Evolutionary conservation across 371 early-diverging fungal species (phyloP).

Genomic region (Lichtheimia corymbifera): DNA sequence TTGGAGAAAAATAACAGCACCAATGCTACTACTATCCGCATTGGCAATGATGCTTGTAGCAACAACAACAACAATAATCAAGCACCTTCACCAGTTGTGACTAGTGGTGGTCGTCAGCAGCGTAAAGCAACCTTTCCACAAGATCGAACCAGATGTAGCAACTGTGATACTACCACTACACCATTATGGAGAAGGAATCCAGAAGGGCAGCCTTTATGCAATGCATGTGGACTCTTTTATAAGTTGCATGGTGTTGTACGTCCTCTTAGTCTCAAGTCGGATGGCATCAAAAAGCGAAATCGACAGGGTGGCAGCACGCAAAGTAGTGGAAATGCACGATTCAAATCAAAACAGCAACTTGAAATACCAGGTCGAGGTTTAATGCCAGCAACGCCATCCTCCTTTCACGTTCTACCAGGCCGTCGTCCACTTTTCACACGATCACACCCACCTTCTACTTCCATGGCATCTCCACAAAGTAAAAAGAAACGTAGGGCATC

Average conservation of each 20-base stretch:
- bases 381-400: constrained; percentile 3
- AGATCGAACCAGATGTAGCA: constrained; percentile 62
- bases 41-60: too few species aligned
- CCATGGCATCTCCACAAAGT: too few species aligned
- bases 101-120: too few species aligned
- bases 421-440: constrained; percentile 4
- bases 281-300: constrained; percentile 84
- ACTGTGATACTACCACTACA: constrained; percentile 89
- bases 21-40: too few species aligned
- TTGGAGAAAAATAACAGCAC: too few species aligned
- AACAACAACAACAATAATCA: too few species aligned
- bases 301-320: constrained; percentile 33
- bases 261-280: constrained; percentile 77
- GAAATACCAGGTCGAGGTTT: neutral
- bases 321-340: constrained; percentile 1
- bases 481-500: too few species aligned
- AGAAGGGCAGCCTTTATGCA: constrained; percentile 65
- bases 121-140: constrained; percentile 13
- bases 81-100: too few species aligned
- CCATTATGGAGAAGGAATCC: constrained; percentile 95
- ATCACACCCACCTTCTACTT: neutral
- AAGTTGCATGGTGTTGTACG: constrained; percentile 88
- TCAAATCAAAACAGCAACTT: neutral
- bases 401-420: neutral
- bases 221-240: constrained; percentile 69